These are phyloP conservation scores for Oryza officinalis DNA, from an alignment of 176 grass and related monocot genomes.

Conservation along the genomic window DNA sequence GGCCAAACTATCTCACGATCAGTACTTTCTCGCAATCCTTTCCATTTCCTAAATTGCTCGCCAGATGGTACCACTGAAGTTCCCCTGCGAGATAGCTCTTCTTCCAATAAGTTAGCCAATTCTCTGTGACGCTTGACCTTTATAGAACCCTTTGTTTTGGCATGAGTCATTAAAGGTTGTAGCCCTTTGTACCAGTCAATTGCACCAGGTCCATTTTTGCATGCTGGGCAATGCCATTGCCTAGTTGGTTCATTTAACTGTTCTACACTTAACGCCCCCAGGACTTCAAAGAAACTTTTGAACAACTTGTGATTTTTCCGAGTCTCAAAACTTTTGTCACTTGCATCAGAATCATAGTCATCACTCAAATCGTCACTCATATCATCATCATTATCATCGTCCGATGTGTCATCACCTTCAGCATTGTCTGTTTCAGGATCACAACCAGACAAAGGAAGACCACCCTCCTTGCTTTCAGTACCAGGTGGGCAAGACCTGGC, in stretches of 20 bases:
- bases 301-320: constrained; percentile 78
- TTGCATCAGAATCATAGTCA: constrained; percentile 77
- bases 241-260: constrained; percentile 64
- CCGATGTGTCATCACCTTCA: constrained; percentile 33
- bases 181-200: constrained; percentile 92
- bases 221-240: constrained; percentile 79
- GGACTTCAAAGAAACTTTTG: constrained; percentile 63
- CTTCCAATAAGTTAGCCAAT: constrained; percentile 72
- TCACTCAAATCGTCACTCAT: constrained; percentile 64
- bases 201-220: constrained; percentile 88
- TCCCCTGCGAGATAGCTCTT: constrained; percentile 66
- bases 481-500: constrained; percentile 45
- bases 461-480: constrained; percentile 47
- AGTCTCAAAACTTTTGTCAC: constrained; percentile 66
- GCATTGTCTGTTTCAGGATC: constrained; percentile 40
- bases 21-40: constrained; percentile 60
- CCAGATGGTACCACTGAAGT: constrained; percentile 71
- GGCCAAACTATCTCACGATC: constrained; percentile 82
- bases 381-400: constrained; percentile 65
- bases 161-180: constrained; percentile 75
- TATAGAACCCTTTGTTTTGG: constrained; percentile 76
- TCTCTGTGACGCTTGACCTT: constrained; percentile 85
- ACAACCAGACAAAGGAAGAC: constrained; percentile 30
- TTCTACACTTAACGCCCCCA: constrained; percentile 60
- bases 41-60: constrained; percentile 83